Evolutionary conservation across 2,329 filamentous ascomycete genomes (phyloP).

Genomic region (Pyricularia pennisetigena): DNA sequence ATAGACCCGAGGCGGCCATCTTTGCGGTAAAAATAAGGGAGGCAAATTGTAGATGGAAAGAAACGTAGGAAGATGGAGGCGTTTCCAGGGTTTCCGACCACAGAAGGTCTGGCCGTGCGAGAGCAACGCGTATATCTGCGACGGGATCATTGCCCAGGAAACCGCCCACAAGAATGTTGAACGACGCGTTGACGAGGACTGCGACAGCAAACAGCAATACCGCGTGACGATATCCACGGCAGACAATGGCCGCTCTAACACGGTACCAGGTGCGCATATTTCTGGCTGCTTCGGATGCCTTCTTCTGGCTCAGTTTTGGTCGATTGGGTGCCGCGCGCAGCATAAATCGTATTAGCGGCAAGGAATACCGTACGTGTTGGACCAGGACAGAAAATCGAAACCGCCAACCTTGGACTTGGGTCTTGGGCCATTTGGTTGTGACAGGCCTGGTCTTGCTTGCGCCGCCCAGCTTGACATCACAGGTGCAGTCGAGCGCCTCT

Average conservation of each 20-base stretch:
- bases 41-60: no score
- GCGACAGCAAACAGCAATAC: background rate
- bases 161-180: background rate
- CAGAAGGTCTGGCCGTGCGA: background rate
- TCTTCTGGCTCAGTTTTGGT: background rate
- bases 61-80: background rate
- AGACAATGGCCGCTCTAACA: background rate
- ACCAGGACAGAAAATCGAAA: background rate
- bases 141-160: background rate
- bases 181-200: background rate
- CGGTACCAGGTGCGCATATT: background rate
- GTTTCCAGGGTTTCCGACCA: background rate
- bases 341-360: background rate
- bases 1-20: background rate
- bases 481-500: background rate
- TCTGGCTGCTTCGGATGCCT: background rate
- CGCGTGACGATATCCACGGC: background rate
- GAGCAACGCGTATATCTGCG: background rate
- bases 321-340: background rate
- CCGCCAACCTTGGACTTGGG: background rate
- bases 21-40: background rate
- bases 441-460: background rate
- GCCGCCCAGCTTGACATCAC: background rate
- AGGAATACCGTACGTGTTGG: background rate
- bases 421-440: background rate